Evolutionary conservation across 176 grass and related monocot species (phyloP), one percentile per base, ranked within the genome.

Genomic region (Avena atlantica): DNA sequence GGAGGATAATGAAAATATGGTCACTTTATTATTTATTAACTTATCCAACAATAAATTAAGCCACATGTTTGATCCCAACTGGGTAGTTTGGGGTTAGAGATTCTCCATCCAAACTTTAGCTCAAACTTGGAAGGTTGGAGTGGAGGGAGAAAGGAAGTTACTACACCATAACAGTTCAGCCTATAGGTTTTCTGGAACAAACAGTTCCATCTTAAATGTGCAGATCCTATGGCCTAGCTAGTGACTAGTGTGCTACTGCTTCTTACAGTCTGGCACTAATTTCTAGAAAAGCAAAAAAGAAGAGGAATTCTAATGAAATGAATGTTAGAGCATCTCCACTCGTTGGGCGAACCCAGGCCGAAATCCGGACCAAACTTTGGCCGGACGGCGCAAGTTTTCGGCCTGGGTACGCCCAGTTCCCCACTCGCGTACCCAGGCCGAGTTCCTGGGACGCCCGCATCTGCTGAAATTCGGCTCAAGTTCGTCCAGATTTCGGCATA

Each of bases 201-300:
- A 65, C 8, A 49, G 10, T 23, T 17, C 65, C 9, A 10, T 19
- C 78, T 31, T 11, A 25, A 65, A 65, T 81, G 5, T 65, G 59
- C 40, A 65, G 8, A 81, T 81, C 44, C 36, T 65, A 40, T 65
- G 44, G 20, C 60, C 74, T 81, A 81, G 14, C 44, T 64, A 29
- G 42, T 11, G 44, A 64, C 23, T 81, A 66, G 14, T 81, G 15
- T 65, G 44, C 60, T 81, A 62, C n/a, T 63, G 23, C 60, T 81
- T 60, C 60, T 50, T 49, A 81, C 27, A 64, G 27, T 50, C 61
- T 65, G 42, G 42, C 64, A 21, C n/a, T 49, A 65, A 48, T 64
- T 62, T 49, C 57, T 27, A 48, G 21, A 80, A 80, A 80, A 63
- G 42, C 4, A 45, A 62, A 79, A 63, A 47, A 62, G 36, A 65